Evolutionary conservation across 2,329 filamentous ascomycete species (phyloP), one percentile per base, ranked within the genome.

Genomic region (Colletotrichum eremochloae): DNA sequence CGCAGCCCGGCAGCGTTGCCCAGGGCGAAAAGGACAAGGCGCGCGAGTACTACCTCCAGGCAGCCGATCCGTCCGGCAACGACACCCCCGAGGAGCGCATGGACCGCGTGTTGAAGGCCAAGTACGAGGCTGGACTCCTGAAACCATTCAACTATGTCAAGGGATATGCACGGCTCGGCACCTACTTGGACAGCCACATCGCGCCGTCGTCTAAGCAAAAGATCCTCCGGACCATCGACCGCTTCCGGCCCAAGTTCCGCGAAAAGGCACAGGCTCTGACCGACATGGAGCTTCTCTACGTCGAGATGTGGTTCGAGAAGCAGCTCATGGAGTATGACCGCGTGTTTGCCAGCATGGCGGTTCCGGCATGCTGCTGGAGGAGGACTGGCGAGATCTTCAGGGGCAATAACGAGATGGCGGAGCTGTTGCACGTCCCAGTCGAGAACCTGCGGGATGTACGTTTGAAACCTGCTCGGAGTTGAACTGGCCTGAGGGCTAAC

Each of bases 121-220:
- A 99, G 82, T 97, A 97, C 82, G 95, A 98, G 76, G 96, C 96
- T 0, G 96, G 96, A 1, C 87, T 99, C 78, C 86, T 99, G 71
- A 96, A 95, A 79, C 96, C 96, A 1, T 99, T 99, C 87, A 98
- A 98, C 84, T 99, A 99, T 81, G 94, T 98, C 77, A 97, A 97
- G 79, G 96, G 96, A 15, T 99, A 99, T 81, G 93, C 94, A 14
- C 90, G 95, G 42, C 86, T 99, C 60, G 94, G 95, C 74, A 91
- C 92, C 74, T 99, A 98, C 81, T 95, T 99, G 87, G 95, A 98
- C 78, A 90, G 91, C 71, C 92, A 98, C 79, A 92, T 98, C 80
- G 91, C 94, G 65, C 89, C 93, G 33, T 86, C 89, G 20, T 96
- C 94, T 29, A 95, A 96, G 74, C 93, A 97, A 77, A 96, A 97